A percentile compares a stretch with the other conserved stretches of the same genome.
phyloP scores from a whole-genome alignment of 805 yeast species.

The Dipodascopsis tothii region DNA sequence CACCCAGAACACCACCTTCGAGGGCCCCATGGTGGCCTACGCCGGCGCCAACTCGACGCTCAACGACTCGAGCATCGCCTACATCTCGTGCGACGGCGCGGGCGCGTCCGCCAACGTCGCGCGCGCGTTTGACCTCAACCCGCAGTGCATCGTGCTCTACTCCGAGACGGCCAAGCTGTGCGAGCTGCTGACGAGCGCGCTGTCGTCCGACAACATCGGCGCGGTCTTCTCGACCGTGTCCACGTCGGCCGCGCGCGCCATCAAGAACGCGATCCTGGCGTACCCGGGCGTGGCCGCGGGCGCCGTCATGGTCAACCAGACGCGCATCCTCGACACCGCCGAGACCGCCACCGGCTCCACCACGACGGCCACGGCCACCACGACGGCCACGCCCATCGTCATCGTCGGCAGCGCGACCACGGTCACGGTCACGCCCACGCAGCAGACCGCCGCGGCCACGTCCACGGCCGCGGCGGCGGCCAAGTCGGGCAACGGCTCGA shows the following conservation, averaged over 20 bases:
- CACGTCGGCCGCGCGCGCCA: slow-evolving; percentile 5
- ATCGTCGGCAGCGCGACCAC: background rate
- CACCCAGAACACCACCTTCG: too few species aligned
- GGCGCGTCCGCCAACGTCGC: slow-evolving; percentile 10
- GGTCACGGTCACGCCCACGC: background rate
- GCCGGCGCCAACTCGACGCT: slow-evolving; percentile 11
- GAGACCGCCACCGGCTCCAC: slow-evolving; percentile 1
- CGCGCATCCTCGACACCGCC: slow-evolving; percentile 6
- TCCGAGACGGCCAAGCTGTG: slow-evolving; percentile 10
- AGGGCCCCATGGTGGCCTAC: slow-evolving; percentile 10
- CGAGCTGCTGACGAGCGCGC: slow-evolving; percentile 4
- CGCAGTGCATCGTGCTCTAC: slow-evolving; percentile 14
- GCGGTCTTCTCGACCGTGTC: slow-evolving; percentile 18
- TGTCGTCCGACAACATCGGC: slow-evolving; percentile 13
- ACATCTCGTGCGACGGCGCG: slow-evolving; percentile 19
- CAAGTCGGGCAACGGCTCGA: background rate
- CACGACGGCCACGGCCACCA: background rate
- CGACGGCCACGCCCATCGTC: background rate
- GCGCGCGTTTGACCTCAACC: slow-evolving; percentile 8
- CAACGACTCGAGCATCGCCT: slow-evolving; percentile 12
- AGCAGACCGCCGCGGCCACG: background rate
- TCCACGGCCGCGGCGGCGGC: background rate
- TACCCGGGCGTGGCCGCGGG: slow-evolving; percentile 1
- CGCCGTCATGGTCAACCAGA: slow-evolving; percentile 9
- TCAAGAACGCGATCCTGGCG: slow-evolving; percentile 3